Evolutionary conservation across 2,329 filamentous ascomycete species (phyloP).

Genomic region (Aspergillus sp.): DNA sequence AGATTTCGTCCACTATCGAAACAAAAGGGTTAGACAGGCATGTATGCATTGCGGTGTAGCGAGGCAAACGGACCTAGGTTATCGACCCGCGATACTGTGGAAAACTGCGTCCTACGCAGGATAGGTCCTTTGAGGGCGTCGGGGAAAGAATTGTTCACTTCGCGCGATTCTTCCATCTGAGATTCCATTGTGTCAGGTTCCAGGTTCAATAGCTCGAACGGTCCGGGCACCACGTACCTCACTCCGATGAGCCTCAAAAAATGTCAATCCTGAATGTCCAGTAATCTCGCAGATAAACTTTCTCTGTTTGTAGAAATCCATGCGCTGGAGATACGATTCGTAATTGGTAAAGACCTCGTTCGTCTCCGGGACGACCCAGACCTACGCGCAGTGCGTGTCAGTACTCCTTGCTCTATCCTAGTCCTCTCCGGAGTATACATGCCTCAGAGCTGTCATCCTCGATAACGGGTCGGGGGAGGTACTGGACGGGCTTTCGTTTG

Average conservation of each 20-base stretch:
- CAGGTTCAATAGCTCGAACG: constrained; percentile 8
- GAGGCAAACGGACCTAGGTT: constrained; percentile 62
- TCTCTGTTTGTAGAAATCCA: constrained; percentile 93
- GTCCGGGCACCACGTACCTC: constrained; percentile 66
- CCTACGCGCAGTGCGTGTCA: constrained; percentile 55
- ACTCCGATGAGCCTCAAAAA: constrained; percentile 89
- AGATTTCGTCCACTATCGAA: constrained; percentile 53
- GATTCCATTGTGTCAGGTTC: constrained; percentile 10
- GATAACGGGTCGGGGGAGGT: constrained; percentile 71
- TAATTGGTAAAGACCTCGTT: constrained; percentile 89
- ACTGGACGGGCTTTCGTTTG: constrained; percentile 92
- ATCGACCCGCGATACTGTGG: constrained; percentile 85
- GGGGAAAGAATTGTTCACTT: constrained; percentile 90
- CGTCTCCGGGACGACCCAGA: constrained; percentile 90
- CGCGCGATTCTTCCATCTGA: constrained; percentile 76
- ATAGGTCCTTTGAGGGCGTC: constrained; percentile 90
- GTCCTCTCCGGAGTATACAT: constrained; percentile 37
- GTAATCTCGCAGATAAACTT: constrained; percentile 96
- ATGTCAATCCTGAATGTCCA: constrained; percentile 86
- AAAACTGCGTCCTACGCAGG: constrained; percentile 87
- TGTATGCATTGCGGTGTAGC: constrained; percentile 6
- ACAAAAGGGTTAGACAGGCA: constrained; percentile 27
- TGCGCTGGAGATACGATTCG: constrained; percentile 81
- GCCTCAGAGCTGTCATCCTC: constrained; percentile 85
- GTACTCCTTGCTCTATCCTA: constrained; percentile 16